Base-by-base conservation (phyloP, 139 green algal genomes). In the Nannochloris sp. region DNA sequence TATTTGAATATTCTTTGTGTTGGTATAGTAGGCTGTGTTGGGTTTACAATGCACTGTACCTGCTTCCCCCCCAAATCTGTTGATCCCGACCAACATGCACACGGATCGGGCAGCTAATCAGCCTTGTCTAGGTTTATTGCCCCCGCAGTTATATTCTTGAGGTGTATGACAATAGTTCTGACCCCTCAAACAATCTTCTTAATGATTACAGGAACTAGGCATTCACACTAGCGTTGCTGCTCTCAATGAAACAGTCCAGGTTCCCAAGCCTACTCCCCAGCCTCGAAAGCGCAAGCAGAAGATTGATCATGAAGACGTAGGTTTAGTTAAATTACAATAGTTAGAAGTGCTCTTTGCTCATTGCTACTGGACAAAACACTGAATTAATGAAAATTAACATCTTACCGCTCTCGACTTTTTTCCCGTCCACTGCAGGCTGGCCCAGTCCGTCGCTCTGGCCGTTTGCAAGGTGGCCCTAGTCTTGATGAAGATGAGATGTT, bases 171-270 rank as follows among this genome's bases (percentile, higher is more conserved):
- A n/a, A n/a, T n/a, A n/a, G n/a, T n/a, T n/a, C n/a, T n/a, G n/a
- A n/a, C n/a, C n/a, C n/a, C n/a, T n/a, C n/a, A n/a, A 27, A 51
- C 42, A 51, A 12, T 6, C 36, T 13, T 4, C 44, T 48, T 14
- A 1, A 14, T 7, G 5, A 10, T 24, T 63, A 46, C 74, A 80
- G 73, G 60, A 66, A 30, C 56, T 80, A 25, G 73, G 73, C 34
- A 33, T 80, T 13, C 25, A 42, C 1, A 58, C 60, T 6, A 38
- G 59, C 4, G 65, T 48, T 45, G n/a, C 46, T 27, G 36, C 53
- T 46, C 60, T 73, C 35, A 15, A 51, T n/a, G 6, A 7, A 15
- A 15, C 13, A 5, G 58, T 29, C 1, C 25, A 44, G 2, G 46
- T 15, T 23, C 31, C 25, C 2, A 44, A 19, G 53, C 66, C 51